Evolutionary conservation across 352 stramenopile genomes (phyloP).

Genomic region (Phytophthora cryptogea): DNA sequence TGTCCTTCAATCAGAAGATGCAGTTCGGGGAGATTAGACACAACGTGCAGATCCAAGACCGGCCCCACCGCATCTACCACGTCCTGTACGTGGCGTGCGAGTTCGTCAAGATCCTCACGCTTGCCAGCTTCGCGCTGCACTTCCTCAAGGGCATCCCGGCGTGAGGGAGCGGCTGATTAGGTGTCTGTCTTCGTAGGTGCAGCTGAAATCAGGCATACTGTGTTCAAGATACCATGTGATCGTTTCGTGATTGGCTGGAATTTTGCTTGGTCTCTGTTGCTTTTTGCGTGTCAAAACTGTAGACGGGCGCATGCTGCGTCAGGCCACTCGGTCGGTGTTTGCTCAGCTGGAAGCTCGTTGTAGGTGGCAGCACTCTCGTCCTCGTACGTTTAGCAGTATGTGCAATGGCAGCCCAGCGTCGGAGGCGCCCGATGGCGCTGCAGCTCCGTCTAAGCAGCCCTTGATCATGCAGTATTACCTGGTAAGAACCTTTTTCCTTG

Average conservation of each 20-base stretch:
- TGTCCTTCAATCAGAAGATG: constrained; percentile 71
- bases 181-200: background rate
- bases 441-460: constrained; percentile 31
- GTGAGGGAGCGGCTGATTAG: constrained; percentile 7
- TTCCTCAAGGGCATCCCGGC: constrained; percentile 50
- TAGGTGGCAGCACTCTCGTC: constrained; percentile 13
- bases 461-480: constrained; percentile 76
- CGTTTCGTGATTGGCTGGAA: constrained; percentile 32
- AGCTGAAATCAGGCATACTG: constrained; percentile 21
- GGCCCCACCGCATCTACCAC: constrained; percentile 47
- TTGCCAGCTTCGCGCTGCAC: constrained; percentile 49
- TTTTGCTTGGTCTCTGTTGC: constrained; percentile 27
- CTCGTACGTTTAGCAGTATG: constrained; percentile 15
- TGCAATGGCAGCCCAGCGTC: background rate
- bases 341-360: constrained; percentile 3
- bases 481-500: constrained; percentile 24
- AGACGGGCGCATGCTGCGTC: constrained; percentile 22
- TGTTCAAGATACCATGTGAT: constrained; percentile 32
- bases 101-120: constrained; percentile 52
- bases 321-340: constrained; percentile 11
- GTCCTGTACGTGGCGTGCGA: constrained; percentile 52
- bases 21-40: constrained; percentile 57
- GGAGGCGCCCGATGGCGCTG: constrained; percentile 1
- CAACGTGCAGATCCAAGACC: constrained; percentile 46
- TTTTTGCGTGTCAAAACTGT: constrained; percentile 4